These are phyloP conservation scores for Aspergillus mulundensis DNA, from an alignment of 495 filamentous ascomycete species.

Conservation along the genomic window DNA sequence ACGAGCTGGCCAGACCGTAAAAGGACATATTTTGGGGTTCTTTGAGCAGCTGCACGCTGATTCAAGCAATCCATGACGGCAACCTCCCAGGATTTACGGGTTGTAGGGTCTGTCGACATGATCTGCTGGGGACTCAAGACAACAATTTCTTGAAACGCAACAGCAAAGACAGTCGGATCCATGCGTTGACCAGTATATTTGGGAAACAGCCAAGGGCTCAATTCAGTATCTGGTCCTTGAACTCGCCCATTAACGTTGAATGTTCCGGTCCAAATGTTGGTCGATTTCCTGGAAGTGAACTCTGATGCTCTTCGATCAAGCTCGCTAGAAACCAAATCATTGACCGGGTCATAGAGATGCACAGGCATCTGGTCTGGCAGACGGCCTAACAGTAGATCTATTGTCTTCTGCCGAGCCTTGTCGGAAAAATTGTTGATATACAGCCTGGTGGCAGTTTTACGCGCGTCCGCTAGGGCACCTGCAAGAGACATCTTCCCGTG, in stretches of 20 bases:
- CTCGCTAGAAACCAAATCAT: slow-evolving; percentile 78
- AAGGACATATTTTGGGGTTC: slow-evolving; percentile 76
- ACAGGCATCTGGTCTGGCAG: slow-evolving; percentile 80
- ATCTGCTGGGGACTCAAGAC: slow-evolving; percentile 96
- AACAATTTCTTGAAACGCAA: slow-evolving; percentile 97
- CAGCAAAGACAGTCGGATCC: slow-evolving; percentile 60
- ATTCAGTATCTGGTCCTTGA: slow-evolving; percentile 69
- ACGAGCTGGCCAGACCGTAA: slow-evolving; percentile 92
- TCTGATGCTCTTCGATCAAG: slow-evolving; percentile 55
- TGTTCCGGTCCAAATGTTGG: slow-evolving; percentile 75
- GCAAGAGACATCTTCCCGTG: slow-evolving; percentile 94
- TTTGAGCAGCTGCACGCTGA: slow-evolving; percentile 52
- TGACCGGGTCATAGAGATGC: slow-evolving; percentile 86
- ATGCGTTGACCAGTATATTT: slow-evolving; percentile 37
- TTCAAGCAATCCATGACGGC: slow-evolving; percentile 79
- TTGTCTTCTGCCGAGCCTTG: slow-evolving; percentile 87
- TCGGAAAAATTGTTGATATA: slow-evolving; percentile 98
- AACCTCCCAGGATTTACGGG: slow-evolving; percentile 80
- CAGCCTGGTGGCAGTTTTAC: slow-evolving; percentile 87
- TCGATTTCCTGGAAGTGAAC: slow-evolving; percentile 49
- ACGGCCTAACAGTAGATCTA: slow-evolving; percentile 84
- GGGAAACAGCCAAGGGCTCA: slow-evolving; percentile 80
- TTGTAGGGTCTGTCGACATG: slow-evolving; percentile 92
- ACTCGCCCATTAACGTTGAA: slow-evolving; percentile 92
- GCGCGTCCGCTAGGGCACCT: slow-evolving; percentile 88